Evolutionary conservation across 371 early-diverging fungal species (phyloP), one percentile per base, ranked within the genome.

Genomic region (Mucor sp.): DNA sequence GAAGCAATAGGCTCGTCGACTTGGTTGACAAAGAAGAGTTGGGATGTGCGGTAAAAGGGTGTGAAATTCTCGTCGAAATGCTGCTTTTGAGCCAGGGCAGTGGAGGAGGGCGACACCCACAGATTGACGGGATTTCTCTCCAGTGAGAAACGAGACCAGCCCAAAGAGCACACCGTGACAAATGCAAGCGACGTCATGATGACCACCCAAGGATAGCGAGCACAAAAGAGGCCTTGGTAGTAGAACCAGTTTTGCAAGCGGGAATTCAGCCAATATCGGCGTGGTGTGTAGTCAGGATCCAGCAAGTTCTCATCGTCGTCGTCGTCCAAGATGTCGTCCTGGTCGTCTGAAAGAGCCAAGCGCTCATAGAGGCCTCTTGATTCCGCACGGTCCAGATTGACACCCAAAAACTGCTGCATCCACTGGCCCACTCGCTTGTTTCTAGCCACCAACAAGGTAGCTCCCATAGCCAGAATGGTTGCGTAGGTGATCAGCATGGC

Each of bases 21-120:
- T 32, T 78, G 77, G 23, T 78, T 77, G 3, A 90, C 88, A 33
- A 93, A 62, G 59, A 93, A 90, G 30, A 92, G 63, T 62, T 92
- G 92, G 0, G 88, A 83, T 4, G 91, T 88, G 27, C 93, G 85
- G 64, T 92, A 93, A 67, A 93, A 93, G 0, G 92, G 91, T 0
- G 87, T 82, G 71, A 93, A 92, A 66, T 87, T 76, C 19, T 82
- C 73, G 63, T 93, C 93, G 76, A 91, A 93, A 62, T 85, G 84
- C 7, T 79, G 70, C 77, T 93, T 93, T 47, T 88, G 85, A 0
- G 78, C 72, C 4, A 87, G 75, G 4, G 88, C 86, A n/a, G 76
- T 76, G 1, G 91, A 90, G 0, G 81, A 74, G 8, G 92, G 91
- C 0, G 87, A 80, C 0, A 92, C 92, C 93, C 93, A 93, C 9